Base-by-base conservation (phyloP, 129 eudicot genomes). In the Glebionis coronaria region DNA sequence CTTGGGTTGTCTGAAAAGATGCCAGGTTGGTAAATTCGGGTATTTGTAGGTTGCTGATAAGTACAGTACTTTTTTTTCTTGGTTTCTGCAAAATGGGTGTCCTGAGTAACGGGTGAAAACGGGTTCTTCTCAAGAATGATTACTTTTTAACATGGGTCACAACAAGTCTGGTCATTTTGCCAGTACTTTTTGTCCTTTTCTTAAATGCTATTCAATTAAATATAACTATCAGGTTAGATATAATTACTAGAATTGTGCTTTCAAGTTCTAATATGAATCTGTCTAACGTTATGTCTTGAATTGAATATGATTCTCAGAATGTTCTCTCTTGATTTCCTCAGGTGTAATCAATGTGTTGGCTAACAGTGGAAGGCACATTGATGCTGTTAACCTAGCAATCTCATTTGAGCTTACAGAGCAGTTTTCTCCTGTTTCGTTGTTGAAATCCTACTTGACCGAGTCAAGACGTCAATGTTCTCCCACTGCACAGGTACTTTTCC, bases 371-470 rank as follows among this genome's bases (percentile, higher is more conserved):
- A 83, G 93, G 61, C 93, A 89, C 21, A 89, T 89, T 73, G 90
- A 89, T 85, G 96, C 96, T 44, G 85, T 89, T 74, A 89, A 89
- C 69, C 76, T 89, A 68, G 87, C 90, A 40, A 83, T 89, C 78
- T 85, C 84, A 20, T 89, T 89, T 73, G 87, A 83, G 71, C 90
- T 85, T 38, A 85, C 93, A 23, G 84, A 83, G 72, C 87, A 83
- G 87, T 89, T 83, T 73, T 76, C 85, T 56, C 96, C 96, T 15
- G 83, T 83, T 60, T 65, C 82, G 61, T 71, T 89, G 45, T 82
- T 89, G 79, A 80, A 89, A 62, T 89, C 96, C 68, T 85, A 89
- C 85, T 67, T 89, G 82, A 56, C 73, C 23, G 93, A 89, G 38
- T 93, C 90, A 15, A 89, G 60, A 44, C 84, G 90, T 53, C 83